phyloP scores from a whole-genome alignment of 2,329 filamentous ascomycete genomes.

The Phialophora verrucosa region DNA sequence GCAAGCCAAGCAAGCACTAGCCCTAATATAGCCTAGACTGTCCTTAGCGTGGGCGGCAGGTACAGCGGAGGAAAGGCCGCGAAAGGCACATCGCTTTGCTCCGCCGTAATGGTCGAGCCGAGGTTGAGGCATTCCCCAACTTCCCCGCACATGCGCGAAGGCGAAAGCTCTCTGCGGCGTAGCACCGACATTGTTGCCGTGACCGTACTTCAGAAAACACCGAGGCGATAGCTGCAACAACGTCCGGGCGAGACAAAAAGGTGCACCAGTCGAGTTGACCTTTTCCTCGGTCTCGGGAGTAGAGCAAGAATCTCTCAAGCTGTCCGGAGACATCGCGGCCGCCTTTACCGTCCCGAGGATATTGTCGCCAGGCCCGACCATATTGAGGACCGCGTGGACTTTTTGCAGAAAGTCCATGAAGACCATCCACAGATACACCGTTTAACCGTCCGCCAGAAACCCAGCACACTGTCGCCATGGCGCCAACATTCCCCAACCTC shows the following conservation, averaged over 20 bases:
- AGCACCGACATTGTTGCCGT: too few relatives aligned
- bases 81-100: not conserved
- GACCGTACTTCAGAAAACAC: not conserved
- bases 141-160: constrained; percentile 6
- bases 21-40: not conserved
- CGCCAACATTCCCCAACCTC: constrained; percentile 36
- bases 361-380: not conserved
- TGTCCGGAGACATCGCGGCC: not conserved
- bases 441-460: not conserved
- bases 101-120: not conserved
- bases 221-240: constrained; percentile 2
- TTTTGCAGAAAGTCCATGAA: not conserved
- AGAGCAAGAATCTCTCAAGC: not conserved
- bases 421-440: not conserved
- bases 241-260: not conserved
- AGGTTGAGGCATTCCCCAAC: not conserved
- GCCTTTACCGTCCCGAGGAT: not conserved
- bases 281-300: constrained; percentile 3
- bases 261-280: not conserved
- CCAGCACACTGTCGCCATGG: constrained; percentile 2
- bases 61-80: not conserved
- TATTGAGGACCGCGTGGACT: not conserved
- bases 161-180: constrained; percentile 1
- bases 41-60: not conserved
- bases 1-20: not conserved